Evolutionary conservation across 148 eudicot species (phyloP), one percentile per base, ranked within the genome.

Genomic region (Fagopyrum esculentum): DNA sequence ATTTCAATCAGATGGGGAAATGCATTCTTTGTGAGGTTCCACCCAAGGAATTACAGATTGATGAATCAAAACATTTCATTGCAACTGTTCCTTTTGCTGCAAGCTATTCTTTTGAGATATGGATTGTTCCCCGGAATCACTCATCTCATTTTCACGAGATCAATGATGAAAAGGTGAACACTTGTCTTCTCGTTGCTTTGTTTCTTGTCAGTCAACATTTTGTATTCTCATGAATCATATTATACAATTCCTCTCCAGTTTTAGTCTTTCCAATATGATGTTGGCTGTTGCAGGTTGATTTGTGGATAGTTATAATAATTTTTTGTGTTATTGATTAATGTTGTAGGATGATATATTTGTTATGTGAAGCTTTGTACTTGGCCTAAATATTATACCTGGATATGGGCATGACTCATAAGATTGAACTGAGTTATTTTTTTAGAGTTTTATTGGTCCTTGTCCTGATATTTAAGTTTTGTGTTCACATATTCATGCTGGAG

Each of bases 21-120:
- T 96, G 99, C 64, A 79, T 84, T 77, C 83, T 96, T 4, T 96
- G 99, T 74, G 88, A 96, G 60, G 77, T 73, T 83, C 86, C 76
- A 30, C 66, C 78, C 30, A 71, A 96, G 35, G 83, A 85, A 76
- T 85, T 92, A 71, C 44, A 84, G 22, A 79, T 96, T 69, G 80
- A 89, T 78, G 82, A 85, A 74, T 89, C 99, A 48, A 60, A 44
- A 46, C 89, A 92, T 81, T 96, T 92, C 76, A 70, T 90, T 83
- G 82, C 99, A 22, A 70, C 89, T 56, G 91, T 85, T 63, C 99
- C 99, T 30, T 96, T 77, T 83, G 99, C 99, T 45, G 92, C 99
- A 9, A 81, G 83, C 63, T 92, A 82, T 81, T 89, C 98, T 83
- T 95, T 96, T 73, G 99, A 96, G 87, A 85, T 88, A 73, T 96